Evolutionary conservation across 2,329 filamentous ascomycete species (phyloP).

Genomic region (Teratosphaeria nubilosa): DNA sequence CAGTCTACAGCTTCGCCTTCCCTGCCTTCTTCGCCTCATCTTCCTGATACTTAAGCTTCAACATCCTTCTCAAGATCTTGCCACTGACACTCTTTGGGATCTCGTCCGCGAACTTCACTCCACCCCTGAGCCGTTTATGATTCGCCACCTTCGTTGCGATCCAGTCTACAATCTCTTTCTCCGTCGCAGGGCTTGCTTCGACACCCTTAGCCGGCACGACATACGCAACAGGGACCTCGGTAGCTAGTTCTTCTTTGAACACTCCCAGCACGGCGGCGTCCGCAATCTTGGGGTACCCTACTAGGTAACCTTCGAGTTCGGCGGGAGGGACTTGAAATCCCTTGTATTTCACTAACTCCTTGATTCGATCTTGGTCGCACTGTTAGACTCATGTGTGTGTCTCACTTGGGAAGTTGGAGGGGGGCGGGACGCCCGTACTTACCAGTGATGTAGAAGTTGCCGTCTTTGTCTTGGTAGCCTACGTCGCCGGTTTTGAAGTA

Average conservation of each 20-base stretch:
- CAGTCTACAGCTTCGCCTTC: conserved; percentile 31
- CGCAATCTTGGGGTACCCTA: conserved; percentile 31
- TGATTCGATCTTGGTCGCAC: conserved; percentile 52
- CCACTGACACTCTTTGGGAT: conserved; percentile 38
- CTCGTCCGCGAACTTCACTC: conserved; percentile 34
- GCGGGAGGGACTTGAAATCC: conserved; percentile 33
- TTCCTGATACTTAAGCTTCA: conserved; percentile 34
- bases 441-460: conserved; percentile 73
- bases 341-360: conserved; percentile 55
- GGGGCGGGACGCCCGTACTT: too few relatives aligned
- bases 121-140: conserved; percentile 36
- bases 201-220: conserved; percentile 28
- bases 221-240: conserved; percentile 36
- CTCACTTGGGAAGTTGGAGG: too few relatives aligned
- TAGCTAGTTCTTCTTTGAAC: conserved; percentile 35
- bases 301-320: conserved; percentile 37
- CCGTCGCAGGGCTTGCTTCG: conserved; percentile 22
- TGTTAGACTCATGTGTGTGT: too few relatives aligned
- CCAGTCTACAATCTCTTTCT: conserved; percentile 32
- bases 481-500: conserved; percentile 89
- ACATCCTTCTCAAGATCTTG: conserved; percentile 35
- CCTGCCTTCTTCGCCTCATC: conserved; percentile 28
- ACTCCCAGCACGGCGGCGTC: conserved; percentile 38
- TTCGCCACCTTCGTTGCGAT: conserved; percentile 34
- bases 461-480: conserved; percentile 63